Conservation (phyloP, 768 basidiomycete species). For the Hydnomerulius pinastri region DNA sequence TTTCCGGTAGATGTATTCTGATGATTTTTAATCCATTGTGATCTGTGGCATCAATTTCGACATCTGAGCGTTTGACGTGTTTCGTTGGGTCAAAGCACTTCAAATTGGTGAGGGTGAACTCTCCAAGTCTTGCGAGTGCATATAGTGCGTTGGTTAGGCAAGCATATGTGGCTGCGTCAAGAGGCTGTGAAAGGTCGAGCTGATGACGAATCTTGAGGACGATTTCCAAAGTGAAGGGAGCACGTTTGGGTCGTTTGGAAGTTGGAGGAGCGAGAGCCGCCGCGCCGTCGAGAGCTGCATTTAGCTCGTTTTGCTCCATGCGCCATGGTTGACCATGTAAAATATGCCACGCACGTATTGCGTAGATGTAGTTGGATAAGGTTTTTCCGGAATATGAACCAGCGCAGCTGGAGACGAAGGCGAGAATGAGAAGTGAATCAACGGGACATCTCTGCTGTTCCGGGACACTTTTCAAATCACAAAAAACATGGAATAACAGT, state of each 20-base stretch:
- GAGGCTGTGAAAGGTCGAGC: slow-evolving; percentile 8
- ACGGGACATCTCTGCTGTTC: slow-evolving; percentile 16
- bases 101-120: slow-evolving; percentile 39
- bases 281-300: slow-evolving; percentile 18
- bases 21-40: slow-evolving; percentile 19
- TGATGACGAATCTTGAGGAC: no score
- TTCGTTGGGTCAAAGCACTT: slow-evolving; percentile 27
- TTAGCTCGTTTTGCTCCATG: slow-evolving; percentile 9
- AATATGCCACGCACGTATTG: slow-evolving; percentile 27
- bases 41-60: slow-evolving; percentile 20
- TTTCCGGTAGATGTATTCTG: slow-evolving; percentile 12
- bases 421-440: neutral
- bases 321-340: slow-evolving; percentile 23
- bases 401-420: slow-evolving; percentile 9
- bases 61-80: slow-evolving; percentile 31
- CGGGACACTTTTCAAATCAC: slow-evolving; percentile 14
- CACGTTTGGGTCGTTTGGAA: slow-evolving; percentile 5
- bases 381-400: slow-evolving; percentile 9
- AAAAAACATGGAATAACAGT: slow-evolving; percentile 41
- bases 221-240: no score
- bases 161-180: slow-evolving; percentile 38
- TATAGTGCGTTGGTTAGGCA: slow-evolving; percentile 44
- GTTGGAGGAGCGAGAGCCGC: slow-evolving; percentile 10
- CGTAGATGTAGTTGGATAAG: slow-evolving; percentile 15
- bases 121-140: slow-evolving; percentile 31